These are phyloP conservation scores for Xanthoconium stramineum DNA, from an alignment of 768 basidiomycete species.

Conservation along the genomic window DNA sequence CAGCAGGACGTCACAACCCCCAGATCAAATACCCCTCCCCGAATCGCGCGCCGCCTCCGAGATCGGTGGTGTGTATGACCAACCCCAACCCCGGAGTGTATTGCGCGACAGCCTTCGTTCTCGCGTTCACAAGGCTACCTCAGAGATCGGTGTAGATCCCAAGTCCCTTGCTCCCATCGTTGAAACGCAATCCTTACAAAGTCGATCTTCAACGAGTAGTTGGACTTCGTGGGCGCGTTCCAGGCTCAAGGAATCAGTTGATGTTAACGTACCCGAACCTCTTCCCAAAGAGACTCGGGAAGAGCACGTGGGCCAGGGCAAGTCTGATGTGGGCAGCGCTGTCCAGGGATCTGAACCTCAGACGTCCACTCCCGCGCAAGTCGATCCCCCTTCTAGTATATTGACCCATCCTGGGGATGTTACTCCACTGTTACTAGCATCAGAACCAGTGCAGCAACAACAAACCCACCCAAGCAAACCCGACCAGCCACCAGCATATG, in stretches of 20 bases:
- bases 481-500: conserved; percentile 1
- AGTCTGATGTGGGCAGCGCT: conserved; percentile 1
- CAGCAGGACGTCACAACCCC: conserved; percentile 3
- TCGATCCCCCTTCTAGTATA: conserved; percentile 19
- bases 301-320: not conserved
- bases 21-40: conserved; percentile 25
- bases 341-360: conserved; percentile 9
- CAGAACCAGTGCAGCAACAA: not conserved
- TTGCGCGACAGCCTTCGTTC: conserved; percentile 13
- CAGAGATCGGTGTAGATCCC: conserved; percentile 24
- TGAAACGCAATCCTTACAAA: not conserved
- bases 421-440: conserved; percentile 4
- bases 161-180: conserved; percentile 4
- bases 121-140: conserved; percentile 14
- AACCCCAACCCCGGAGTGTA: conserved; percentile 16
- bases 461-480: not conserved
- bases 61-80: conserved; percentile 26
- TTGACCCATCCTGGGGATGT: conserved; percentile 9
- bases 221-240: not conserved
- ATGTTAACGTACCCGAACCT: not conserved
- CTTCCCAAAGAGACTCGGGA: conserved; percentile 3
- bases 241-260: conserved; percentile 1
- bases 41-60: conserved; percentile 31
- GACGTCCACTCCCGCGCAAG: conserved; percentile 22
- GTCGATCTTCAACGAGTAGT: conserved; percentile 4